Base-by-base conservation (phyloP, 768 basidiomycete genomes). In the Trametes cinnabarina region DNA sequence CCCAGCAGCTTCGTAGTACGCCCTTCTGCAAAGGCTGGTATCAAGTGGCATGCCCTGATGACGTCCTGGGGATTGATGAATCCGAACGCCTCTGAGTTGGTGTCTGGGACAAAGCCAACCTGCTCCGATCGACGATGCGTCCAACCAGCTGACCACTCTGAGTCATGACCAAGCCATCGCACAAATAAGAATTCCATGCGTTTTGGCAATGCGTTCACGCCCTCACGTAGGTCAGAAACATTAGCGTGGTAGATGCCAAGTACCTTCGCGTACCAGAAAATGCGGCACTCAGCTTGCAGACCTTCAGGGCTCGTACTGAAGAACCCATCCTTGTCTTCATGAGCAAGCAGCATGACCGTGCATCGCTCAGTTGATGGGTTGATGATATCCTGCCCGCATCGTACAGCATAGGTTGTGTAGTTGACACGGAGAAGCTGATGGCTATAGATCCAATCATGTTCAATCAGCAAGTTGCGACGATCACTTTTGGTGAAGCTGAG, bases 1-100 rank as follows among this genome's bases (percentile, higher is more conserved):
- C 14, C 9, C 3, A 66, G 57, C 2, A 60, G 32, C 0, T 48
- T 47, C 15, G 63, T 64, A 2, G 37, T 49, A 2, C 39, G 58
- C 1, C 67, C 69, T 35, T 68, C 59, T 5, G 34, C 22, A 49
- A 78, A 81, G 0, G 65, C 76, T 0, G 79, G 80, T 10, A 81
- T 72, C 2, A 82, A 55, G 57, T 82, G 79, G 3, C 60, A 67
- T 0, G 67, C 74, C 0, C 73, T 65, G 23, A 82, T 65, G 3
- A 83, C 70, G 0, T 66, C 59, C 0, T 58, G 55, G 0, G 81
- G 82, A 55, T 82, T 71, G 1, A 82, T 20, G 40, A 82, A 82
- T 0, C 79, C 75, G 52, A 79, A 82, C 2, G 75, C 70, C 1
- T 63, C 61, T 15, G 70, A 68, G 0, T 66, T 55, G 9, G 59